These are phyloP conservation scores for Mikania micrantha DNA, from an alignment of 129 eudicot species.

Conservation along the genomic window DNA sequence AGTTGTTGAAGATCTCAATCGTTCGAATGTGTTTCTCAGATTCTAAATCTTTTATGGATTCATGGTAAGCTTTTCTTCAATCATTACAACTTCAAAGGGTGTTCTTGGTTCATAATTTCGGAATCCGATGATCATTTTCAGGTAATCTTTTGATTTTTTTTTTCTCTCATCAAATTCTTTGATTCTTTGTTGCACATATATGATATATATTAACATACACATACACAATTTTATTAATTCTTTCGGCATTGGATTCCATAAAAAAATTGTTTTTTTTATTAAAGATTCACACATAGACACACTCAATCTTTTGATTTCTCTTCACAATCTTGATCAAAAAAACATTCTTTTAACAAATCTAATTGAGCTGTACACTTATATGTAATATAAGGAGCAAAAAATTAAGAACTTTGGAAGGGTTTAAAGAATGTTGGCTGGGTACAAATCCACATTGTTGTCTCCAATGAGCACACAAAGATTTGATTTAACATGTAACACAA, in stretches of 20 bases:
- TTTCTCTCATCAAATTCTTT: slow-evolving; percentile 35
- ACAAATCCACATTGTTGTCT: slow-evolving; percentile 72
- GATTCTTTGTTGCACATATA: slow-evolving; percentile 76
- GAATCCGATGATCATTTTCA: slow-evolving; percentile 62
- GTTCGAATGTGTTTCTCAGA: neutral
- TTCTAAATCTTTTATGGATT: slow-evolving; percentile 23
- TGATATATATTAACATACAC: no score
- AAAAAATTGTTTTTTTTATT: slow-evolving; percentile 3
- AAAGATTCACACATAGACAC: slow-evolving; percentile 43
- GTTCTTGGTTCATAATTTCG: no score
- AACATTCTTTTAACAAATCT: slow-evolving; percentile 6
- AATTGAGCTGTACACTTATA: slow-evolving; percentile 16
- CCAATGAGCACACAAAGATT: slow-evolving; percentile 96
- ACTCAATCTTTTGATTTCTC: slow-evolving; percentile 16
- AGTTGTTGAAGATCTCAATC: slow-evolving; percentile 11
- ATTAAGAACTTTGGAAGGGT: slow-evolving; percentile 30
- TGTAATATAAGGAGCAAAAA: slow-evolving; percentile 14
- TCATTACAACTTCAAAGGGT: neutral
- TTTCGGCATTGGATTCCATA: slow-evolving; percentile 76
- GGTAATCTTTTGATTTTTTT: slow-evolving; percentile 33
- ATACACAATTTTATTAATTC: slow-evolving; percentile 21
- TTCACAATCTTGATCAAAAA: slow-evolving; percentile 10
- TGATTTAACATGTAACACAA: slow-evolving; percentile 60
- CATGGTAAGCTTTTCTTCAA: slow-evolving; percentile 26
- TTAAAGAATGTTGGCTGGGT: slow-evolving; percentile 95